A percentile compares a stretch with the other conserved stretches of the same genome.
Evolutionary conservation across 768 basidiomycete species (phyloP).

Genomic region (Xerocomus spinulosus): DNA sequence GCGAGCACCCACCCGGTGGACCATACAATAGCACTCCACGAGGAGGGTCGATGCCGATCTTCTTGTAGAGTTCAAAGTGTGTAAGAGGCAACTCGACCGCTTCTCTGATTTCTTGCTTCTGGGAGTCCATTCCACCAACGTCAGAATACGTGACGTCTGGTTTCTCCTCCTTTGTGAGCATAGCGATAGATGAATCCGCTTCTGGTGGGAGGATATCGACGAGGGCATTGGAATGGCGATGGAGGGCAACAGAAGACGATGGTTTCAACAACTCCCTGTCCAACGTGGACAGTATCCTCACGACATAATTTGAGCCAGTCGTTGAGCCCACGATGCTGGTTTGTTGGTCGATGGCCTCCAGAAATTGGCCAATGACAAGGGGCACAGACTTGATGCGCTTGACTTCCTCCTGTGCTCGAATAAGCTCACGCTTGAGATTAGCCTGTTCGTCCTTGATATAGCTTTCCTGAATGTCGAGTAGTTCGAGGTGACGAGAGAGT

Average conservation of each 20-base stretch:
- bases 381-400: conserved; percentile 99
- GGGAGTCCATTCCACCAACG: conserved; percentile 94
- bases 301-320: conserved; percentile 97
- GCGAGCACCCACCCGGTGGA: conserved; percentile 69
- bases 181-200: conserved; percentile 93
- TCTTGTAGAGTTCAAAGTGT: conserved; percentile 98
- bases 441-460: conserved; percentile 99
- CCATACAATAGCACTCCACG: conserved; percentile 95
- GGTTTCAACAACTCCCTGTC: conserved; percentile 98
- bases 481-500: conserved; percentile 89
- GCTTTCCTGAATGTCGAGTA: conserved; percentile 90
- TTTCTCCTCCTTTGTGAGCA: conserved; percentile 92
- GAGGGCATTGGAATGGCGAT: conserved; percentile 96
- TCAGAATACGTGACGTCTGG: conserved; percentile 93
- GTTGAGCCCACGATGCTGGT: conserved; percentile 97
- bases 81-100: conserved; percentile 94
- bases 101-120: conserved; percentile 99
- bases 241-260: conserved; percentile 95
- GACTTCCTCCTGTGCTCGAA: conserved; percentile 98
- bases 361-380: conserved; percentile 97
- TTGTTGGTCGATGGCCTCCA: conserved; percentile 97
- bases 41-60: conserved; percentile 99
- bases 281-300: conserved; percentile 92
- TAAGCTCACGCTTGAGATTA: conserved; percentile 94
- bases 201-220: conserved; percentile 98